Conservation (phyloP, 106 monocot species). For the Dioscorea dumetorum region DNA sequence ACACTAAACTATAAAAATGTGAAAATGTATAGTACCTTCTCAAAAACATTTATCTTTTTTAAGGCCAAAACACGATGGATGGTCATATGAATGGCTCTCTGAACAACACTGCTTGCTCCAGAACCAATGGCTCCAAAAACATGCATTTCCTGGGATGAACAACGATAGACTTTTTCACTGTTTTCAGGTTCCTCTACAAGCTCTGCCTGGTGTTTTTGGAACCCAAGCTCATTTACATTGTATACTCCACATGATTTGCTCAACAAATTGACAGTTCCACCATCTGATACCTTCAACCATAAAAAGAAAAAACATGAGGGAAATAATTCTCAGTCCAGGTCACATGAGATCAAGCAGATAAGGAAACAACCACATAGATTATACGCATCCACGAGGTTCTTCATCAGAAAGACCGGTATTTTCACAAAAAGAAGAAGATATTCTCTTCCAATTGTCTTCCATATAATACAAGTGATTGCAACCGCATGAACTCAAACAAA, state of each 20-base stretch:
- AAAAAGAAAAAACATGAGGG: not conserved
- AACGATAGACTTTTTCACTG: conserved; percentile 70
- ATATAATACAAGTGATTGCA: no score
- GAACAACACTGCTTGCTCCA: conserved; percentile 93
- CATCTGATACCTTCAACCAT: conserved; percentile 68
- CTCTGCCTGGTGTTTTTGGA: conserved; percentile 62
- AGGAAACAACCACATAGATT: no score
- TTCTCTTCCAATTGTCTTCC: no score
- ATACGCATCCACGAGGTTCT: no score
- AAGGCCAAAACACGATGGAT: conserved; percentile 79
- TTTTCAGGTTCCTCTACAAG: conserved; percentile 40
- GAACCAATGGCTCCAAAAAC: conserved; percentile 92
- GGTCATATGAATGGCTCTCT: conserved; percentile 81
- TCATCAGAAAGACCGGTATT: no score
- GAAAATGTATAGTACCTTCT: conserved; percentile 48
- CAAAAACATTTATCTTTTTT: conserved; percentile 90
- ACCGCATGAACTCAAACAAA: no score
- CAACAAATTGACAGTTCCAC: conserved; percentile 84
- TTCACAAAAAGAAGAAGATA: no score
- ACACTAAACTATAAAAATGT: no score
- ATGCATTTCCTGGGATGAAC: conserved; percentile 92
- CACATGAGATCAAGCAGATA: no score
- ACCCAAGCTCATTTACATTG: conserved; percentile 84
- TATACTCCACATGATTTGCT: conserved; percentile 86
- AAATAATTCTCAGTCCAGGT: no score